Conservation (phyloP, 352 stramenopile genomes). For the Globisporangium viniferum region DNA sequence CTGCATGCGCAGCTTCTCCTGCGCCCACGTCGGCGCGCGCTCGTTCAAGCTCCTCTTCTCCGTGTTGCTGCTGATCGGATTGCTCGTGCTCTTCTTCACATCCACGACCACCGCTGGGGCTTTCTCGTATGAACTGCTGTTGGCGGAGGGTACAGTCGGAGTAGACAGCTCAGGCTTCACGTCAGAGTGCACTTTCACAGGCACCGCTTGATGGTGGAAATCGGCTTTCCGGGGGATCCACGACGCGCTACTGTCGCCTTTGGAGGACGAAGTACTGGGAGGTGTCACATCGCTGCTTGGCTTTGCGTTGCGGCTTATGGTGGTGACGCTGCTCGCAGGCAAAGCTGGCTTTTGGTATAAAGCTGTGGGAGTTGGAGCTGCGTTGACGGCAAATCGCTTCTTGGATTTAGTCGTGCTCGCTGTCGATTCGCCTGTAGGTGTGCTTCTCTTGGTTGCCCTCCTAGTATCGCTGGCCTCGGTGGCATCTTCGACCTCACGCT, state of each 20-base stretch:
- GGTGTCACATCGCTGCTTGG: not conserved
- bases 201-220: constrained; percentile 2
- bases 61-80: not conserved
- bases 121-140: too few relatives aligned
- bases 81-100: not conserved
- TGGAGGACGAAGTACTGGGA: not conserved
- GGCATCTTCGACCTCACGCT: too few relatives aligned
- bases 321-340: not conserved
- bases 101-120: too few relatives aligned
- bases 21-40: constrained; percentile 31
- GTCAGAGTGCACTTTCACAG: not conserved
- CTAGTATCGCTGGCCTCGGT: too few relatives aligned
- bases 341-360: not conserved
- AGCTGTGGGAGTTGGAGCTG: not conserved
- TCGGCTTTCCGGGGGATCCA: constrained; percentile 13
- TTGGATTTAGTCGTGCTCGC: not conserved
- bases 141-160: not conserved
- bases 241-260: not conserved
- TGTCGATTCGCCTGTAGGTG: too few relatives aligned
- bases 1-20: constrained; percentile 35
- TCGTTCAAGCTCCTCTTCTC: constrained; percentile 1
- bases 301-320: not conserved
- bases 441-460: too few relatives aligned
- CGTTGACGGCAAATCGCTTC: not conserved
- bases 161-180: not conserved